Evolutionary conservation across 169 alveolate genomes (phyloP).

Genomic region (Plasmodium vivax): DNA sequence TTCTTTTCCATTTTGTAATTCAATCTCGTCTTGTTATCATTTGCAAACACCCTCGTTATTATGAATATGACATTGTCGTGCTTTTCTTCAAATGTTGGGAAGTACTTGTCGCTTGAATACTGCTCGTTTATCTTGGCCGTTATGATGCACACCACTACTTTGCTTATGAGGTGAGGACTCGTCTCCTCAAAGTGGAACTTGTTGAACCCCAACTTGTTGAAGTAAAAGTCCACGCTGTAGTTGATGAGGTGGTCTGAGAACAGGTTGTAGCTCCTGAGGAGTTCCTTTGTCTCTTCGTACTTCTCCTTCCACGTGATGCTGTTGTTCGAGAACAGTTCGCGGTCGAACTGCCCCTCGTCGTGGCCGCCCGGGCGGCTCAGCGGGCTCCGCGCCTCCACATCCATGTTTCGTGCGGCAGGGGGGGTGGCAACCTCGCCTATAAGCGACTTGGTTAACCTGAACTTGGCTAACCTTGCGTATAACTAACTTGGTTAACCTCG

Average conservation of each 20-base stretch:
- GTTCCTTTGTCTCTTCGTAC: constrained; percentile 25
- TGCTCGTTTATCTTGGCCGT: constrained; percentile 87
- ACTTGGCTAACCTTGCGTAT: too few species aligned
- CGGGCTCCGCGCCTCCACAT: background rate
- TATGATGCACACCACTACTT: constrained; percentile 85
- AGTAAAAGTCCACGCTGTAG: constrained; percentile 83
- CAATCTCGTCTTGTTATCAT: constrained; percentile 81
- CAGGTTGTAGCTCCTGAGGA: constrained; percentile 47
- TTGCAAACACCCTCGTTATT: constrained; percentile 83
- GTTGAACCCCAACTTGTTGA: constrained; percentile 85
- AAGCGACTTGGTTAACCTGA: background rate
- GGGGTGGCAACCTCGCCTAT: too few species aligned
- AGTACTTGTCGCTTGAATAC: constrained; percentile 83
- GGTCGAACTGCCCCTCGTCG: constrained; percentile 15
- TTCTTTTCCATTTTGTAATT: constrained; percentile 84
- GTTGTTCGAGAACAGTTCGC: constrained; percentile 39
- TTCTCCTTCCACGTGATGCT: constrained; percentile 62
- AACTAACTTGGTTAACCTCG: too few species aligned
- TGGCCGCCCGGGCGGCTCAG: background rate
- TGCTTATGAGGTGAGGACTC: constrained; percentile 82
- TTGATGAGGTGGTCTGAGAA: constrained; percentile 73
- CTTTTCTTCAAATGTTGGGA: constrained; percentile 85
- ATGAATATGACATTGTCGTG: constrained; percentile 80
- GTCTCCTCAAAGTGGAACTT: constrained; percentile 87
- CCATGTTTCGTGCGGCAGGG: background rate